Base-by-base conservation (phyloP, 345 rosid species). In the Arabis alpina region DNA sequence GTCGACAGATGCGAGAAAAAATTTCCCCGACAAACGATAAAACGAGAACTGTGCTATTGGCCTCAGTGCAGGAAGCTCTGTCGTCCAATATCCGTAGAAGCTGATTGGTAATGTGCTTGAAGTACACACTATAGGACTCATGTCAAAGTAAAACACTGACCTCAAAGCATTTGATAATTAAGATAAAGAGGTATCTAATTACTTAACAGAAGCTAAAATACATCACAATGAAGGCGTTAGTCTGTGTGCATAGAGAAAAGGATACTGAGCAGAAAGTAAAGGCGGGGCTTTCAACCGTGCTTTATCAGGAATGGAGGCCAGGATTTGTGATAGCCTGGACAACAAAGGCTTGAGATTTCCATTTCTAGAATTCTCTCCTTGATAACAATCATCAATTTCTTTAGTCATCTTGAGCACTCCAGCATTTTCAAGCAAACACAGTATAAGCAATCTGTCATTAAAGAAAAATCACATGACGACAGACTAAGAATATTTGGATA, bases 251-350 rank as follows among this genome's bases (percentile, higher is more conserved):
- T 13, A 42, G 11, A 50, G 40, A 51, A 71, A 84, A 94, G 97
- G 97, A 94, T 94, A 94, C 99, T 91, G 95, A 13, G 96, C 78
- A 49, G 93, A 84, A 56, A 93, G 87, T 50, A 86, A 66, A 57
- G 88, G 68, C 7, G 83, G 76, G 8, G 90, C 86, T 83, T 68
- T 78, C 32, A 77, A 60, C 14, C 82, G 88, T 82, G 87, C 89
- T 88, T 89, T 91, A 79, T 94, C 99, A 68, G 99, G 99, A 75
- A 91, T 76, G 47, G 95, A 94, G 48, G 93, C 77, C 68, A 91
- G 71, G 72, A 88, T 79, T 80, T 91, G 97, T 28, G 87, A 88
- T 71, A 85, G 81, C 81, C 82, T 84, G 42, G 86, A 81, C 37
- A 85, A 64, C 62, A 68, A 74, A 58, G 86, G 61, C 75, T 68